Evolutionary conservation across 1,284 basidiomycete species (phyloP).

Genomic region (Papiliotrema nemorosa): DNA sequence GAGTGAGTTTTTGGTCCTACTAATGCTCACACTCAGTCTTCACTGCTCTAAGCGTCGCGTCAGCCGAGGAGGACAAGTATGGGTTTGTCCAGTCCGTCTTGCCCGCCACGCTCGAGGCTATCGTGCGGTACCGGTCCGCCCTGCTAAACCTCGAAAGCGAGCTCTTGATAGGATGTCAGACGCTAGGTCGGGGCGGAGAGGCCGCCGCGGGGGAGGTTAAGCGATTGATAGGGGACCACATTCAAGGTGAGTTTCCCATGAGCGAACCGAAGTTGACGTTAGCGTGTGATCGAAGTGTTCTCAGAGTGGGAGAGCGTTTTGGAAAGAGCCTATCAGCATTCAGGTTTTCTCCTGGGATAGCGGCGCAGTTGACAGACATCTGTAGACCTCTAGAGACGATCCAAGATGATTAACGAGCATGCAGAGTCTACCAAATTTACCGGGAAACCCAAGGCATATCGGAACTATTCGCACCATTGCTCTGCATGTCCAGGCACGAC

Average conservation of each 20-base stretch:
- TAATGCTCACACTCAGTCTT: slow-evolving; percentile 20
- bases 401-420: not conserved
- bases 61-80: slow-evolving; percentile 41
- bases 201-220: slow-evolving; percentile 9
- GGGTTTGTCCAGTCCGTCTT: slow-evolving; percentile 42
- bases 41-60: slow-evolving; percentile 30
- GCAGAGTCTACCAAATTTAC: too few relatives aligned
- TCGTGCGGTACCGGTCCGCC: slow-evolving; percentile 31
- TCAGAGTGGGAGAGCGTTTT: slow-evolving; percentile 30
- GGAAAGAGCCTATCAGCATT: slow-evolving; percentile 38
- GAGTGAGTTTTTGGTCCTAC: slow-evolving; percentile 23
- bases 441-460: too few relatives aligned
- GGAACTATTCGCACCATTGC: too few relatives aligned
- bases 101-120: slow-evolving; percentile 40
- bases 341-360: slow-evolving; percentile 34
- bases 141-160: slow-evolving; percentile 22
- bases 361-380: slow-evolving; percentile 30
- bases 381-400: slow-evolving; percentile 14
- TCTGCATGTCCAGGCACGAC: too few relatives aligned
- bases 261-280: not conserved
- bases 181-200: slow-evolving; percentile 13
- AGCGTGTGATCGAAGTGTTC: slow-evolving; percentile 29
- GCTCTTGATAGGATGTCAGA: slow-evolving; percentile 12
- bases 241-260: slow-evolving; percentile 11
- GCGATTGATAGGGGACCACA: slow-evolving; percentile 5